phyloP scores from a whole-genome alignment of 805 yeast species.

The Yamadazyma akitaensis region DNA sequence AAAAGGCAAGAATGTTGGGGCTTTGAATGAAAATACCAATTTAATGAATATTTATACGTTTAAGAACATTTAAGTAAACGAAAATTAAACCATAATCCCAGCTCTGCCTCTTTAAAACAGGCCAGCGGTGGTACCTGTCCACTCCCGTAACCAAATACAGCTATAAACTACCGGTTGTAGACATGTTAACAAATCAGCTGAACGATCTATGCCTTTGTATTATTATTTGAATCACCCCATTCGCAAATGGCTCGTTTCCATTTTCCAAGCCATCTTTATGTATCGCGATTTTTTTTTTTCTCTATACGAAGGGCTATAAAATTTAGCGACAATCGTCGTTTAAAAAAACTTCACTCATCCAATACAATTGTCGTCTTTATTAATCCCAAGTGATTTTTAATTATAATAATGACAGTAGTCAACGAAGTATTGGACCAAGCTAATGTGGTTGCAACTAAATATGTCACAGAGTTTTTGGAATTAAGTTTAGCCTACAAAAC shows the following conservation, averaged over 20 bases:
- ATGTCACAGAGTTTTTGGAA: constrained; percentile 17
- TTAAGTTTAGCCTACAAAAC: constrained; percentile 27
- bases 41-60: not conserved
- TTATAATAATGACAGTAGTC: constrained; percentile 23
- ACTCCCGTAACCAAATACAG: not conserved
- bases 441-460: constrained; percentile 3
- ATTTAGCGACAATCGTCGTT: constrained; percentile 1
- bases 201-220: not conserved
- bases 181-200: not conserved
- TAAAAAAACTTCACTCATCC: not conserved
- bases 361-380: not conserved
- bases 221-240: constrained; percentile 5
- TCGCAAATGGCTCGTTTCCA: constrained; percentile 2
- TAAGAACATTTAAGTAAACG: not conserved
- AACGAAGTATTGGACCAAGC: constrained; percentile 14
- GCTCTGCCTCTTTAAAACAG: not conserved
- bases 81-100: not conserved
- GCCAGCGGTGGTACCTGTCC: not conserved
- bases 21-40: constrained; percentile 3
- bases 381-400: not conserved
- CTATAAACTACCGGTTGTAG: not conserved
- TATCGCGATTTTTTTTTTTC: constrained; percentile 1
- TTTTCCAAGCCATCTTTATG: not conserved
- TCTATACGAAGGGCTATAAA: constrained; percentile 8
- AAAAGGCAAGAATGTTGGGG: constrained; percentile 36